These are phyloP conservation scores for Phylloporus arenicola DNA, from an alignment of 768 basidiomycete species.

Conservation along the genomic window DNA sequence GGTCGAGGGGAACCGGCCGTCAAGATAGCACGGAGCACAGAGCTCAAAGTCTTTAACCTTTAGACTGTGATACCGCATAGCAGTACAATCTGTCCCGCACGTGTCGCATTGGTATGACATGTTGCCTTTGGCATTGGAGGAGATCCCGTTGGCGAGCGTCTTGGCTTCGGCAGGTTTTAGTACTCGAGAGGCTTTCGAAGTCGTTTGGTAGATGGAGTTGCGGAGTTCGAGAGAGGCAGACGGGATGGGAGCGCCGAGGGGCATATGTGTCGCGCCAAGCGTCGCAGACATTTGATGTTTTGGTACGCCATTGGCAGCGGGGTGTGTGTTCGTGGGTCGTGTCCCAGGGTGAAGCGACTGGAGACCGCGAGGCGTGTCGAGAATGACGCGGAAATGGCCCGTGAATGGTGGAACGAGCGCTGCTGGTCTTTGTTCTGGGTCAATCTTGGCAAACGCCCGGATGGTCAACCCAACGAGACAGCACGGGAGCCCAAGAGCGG, in stretches of 20 bases:
- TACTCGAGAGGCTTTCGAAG: slow-evolving; percentile 73
- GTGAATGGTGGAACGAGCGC: slow-evolving; percentile 96
- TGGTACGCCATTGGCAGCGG: slow-evolving; percentile 45
- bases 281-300: slow-evolving; percentile 27
- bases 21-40: slow-evolving; percentile 89
- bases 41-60: slow-evolving; percentile 90
- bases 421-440: slow-evolving; percentile 93
- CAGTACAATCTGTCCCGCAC: slow-evolving; percentile 90
- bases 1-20: slow-evolving; percentile 91
- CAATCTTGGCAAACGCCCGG: slow-evolving; percentile 57
- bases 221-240: slow-evolving; percentile 82
- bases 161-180: slow-evolving; percentile 66
- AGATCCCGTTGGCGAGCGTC: slow-evolving; percentile 48
- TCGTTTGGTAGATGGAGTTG: slow-evolving; percentile 82
- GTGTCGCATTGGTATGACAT: slow-evolving; percentile 80
- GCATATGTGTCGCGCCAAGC: slow-evolving; percentile 25
- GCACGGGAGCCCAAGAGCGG: neutral
- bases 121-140: slow-evolving; percentile 43
- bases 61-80: slow-evolving; percentile 84
- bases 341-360: slow-evolving; percentile 89
- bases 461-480: slow-evolving; percentile 3
- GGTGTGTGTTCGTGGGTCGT: slow-evolving; percentile 44
- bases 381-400: slow-evolving; percentile 95
- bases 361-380: slow-evolving; percentile 94
- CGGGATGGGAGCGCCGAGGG: neutral